phyloP scores from a whole-genome alignment of 345 rosid genomes.

The Pseudoturritis turrita region DNA sequence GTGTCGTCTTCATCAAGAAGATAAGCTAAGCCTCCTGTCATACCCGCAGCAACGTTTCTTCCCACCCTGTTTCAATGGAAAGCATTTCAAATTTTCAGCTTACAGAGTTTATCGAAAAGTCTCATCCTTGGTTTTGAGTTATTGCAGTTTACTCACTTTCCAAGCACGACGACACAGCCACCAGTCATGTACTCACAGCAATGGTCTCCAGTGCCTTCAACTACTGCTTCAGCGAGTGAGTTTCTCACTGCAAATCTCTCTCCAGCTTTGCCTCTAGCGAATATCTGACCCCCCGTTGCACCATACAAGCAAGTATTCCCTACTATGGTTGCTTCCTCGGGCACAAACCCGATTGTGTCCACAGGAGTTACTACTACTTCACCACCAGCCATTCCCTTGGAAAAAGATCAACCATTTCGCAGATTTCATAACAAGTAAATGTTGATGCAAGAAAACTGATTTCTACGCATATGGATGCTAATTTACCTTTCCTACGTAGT shows the following conservation, averaged over 20 bases:
- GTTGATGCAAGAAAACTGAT: conserved; percentile 1
- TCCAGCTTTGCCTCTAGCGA: conserved; percentile 95
- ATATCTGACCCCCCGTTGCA: conserved; percentile 95
- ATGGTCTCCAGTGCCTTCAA: conserved; percentile 98
- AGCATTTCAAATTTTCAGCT: not conserved
- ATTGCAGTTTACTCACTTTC: conserved; percentile 62
- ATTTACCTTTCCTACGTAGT: conserved; percentile 95
- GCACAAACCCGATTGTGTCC: conserved; percentile 69
- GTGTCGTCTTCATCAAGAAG: conserved; percentile 87
- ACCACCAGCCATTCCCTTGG: conserved; percentile 98
- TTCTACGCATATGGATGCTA: not conserved
- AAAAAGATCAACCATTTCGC: conserved; percentile 19
- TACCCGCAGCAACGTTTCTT: conserved; percentile 98
- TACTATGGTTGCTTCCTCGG: conserved; percentile 92
- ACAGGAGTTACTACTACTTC: conserved; percentile 86
- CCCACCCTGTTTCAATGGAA: conserved; percentile 67
- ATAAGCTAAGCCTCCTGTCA: conserved; percentile 98
- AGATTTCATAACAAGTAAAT: not conserved
- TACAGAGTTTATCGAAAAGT: not conserved
- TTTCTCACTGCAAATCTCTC: conserved; percentile 98
- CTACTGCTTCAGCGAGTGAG: conserved; percentile 96
- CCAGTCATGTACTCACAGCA: conserved; percentile 99
- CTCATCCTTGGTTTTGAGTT: not conserved
- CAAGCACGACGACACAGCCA: conserved; percentile 91
- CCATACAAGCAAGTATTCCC: conserved; percentile 98